Evolutionary conservation across 345 rosid genomes (phyloP), one percentile per base, ranked within the genome.

Genomic region (Geranium rotundifolium): DNA sequence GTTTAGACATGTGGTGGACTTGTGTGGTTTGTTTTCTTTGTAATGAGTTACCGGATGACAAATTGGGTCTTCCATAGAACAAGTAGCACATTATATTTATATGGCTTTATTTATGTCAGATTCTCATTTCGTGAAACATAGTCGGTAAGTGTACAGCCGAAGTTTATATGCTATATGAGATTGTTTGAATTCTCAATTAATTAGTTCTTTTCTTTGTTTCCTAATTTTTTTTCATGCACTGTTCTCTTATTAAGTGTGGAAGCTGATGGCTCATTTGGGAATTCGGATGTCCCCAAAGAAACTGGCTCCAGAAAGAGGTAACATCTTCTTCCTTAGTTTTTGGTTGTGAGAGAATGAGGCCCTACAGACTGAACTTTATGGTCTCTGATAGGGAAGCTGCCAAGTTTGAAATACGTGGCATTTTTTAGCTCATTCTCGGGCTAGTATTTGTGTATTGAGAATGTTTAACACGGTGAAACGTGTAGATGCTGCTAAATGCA

Each of bases 301-400:
- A 73, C 76, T 72, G 81, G 81, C 66, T 82, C 92, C 41, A 88
- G 82, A 76, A 91, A 91, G 82, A 85, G 95, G 98, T 91, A 29
- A 34, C n/a, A 7, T 54, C 19, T 64, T 64, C 20, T 10, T 56
- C 34, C 30, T 58, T 17, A 54, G 50, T 56, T 56, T 64, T 56
- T 37, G 18, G 0, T n/a, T 27, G 67, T 34, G 7, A 64, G 23
- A 46, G 16, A 46, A 37, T 10, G 12, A 37, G 3, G 46, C 46
- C 46, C 1, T 10, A 37, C 12, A 10, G 1, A 46, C 1, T 46
- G 14, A 14, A 9, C 52, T 46, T 0, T 46, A 10, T 46, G 52
- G 15, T 46, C 12, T 14, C 13, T 46, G 52, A 14, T 9, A 46
- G 12, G 52, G 16, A 46, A 46, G 14, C 52, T 0, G 15, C 41